These are phyloP conservation scores for Dictyostelium citrinum DNA, from an alignment of 78 protist genomes.

Conservation along the genomic window DNA sequence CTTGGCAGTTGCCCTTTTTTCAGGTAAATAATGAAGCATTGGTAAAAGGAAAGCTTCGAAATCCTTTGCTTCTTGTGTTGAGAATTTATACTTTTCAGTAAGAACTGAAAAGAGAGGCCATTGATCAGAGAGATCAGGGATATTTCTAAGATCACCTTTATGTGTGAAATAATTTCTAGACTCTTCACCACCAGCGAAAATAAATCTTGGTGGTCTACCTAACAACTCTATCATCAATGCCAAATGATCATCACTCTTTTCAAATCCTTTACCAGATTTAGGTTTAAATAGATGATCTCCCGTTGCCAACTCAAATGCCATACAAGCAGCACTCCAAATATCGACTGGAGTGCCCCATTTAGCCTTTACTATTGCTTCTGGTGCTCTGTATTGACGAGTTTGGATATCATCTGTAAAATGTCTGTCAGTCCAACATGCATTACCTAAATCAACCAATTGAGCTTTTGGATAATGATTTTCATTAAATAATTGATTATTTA, in stretches of 20 bases:
- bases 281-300: conserved; percentile 98
- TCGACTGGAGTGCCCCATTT: conserved; percentile 86
- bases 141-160: conserved; percentile 88
- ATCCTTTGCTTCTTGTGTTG: conserved; percentile 63
- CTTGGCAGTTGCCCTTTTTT: conserved; percentile 89
- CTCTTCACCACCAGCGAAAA: conserved; percentile 29
- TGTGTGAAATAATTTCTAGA: conserved; percentile 78
- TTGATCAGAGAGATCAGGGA: conserved; percentile 59
- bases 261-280: conserved; percentile 63
- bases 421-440: conserved; percentile 96
- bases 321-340: conserved; percentile 87
- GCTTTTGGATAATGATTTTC: conserved; percentile 55
- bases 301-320: conserved; percentile 93
- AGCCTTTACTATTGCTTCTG: conserved; percentile 94
- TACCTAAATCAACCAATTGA: conserved; percentile 96
- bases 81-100: conserved; percentile 84
- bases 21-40: conserved; percentile 88
- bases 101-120: conserved; percentile 90
- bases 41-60: conserved; percentile 88
- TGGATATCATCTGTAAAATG: conserved; percentile 97
- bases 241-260: conserved; percentile 87
- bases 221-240: conserved; percentile 82
- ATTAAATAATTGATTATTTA: not conserved
- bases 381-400: conserved; percentile 98
- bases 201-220: conserved; percentile 83